Evolutionary conservation across 2,329 filamentous ascomycete species (phyloP).

Genomic region (Dichotomopilus funicola): DNA sequence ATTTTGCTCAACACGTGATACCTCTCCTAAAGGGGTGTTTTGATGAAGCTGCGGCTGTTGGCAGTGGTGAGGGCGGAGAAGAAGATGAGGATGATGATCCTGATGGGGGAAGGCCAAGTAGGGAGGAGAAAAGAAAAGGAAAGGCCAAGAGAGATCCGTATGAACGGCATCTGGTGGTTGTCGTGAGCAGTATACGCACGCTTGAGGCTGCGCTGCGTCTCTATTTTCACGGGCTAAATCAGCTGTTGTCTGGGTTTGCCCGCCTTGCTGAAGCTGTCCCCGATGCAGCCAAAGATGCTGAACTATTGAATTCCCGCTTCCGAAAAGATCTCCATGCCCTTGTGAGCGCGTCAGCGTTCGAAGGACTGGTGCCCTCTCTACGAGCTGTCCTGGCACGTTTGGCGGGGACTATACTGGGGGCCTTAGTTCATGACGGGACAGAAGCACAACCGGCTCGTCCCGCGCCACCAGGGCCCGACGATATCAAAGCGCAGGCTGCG

Average conservation of each 20-base stretch:
- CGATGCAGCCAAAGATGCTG: constrained; percentile 32
- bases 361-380: constrained; percentile 47
- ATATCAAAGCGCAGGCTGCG: constrained; percentile 32
- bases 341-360: constrained; percentile 56
- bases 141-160: constrained; percentile 23
- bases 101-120: neutral
- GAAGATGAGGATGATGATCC: neutral
- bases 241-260: constrained; percentile 44
- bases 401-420: constrained; percentile 44
- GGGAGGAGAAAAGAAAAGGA: neutral
- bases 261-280: constrained; percentile 18
- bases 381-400: constrained; percentile 47
- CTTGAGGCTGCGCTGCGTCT: constrained; percentile 54
- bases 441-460: constrained; percentile 14
- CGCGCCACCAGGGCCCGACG: constrained; percentile 23
- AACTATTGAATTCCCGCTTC: constrained; percentile 41
- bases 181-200: constrained; percentile 44
- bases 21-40: constrained; percentile 46
- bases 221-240: constrained; percentile 48
- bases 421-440: constrained; percentile 19
- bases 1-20: constrained; percentile 54
- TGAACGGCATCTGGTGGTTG: constrained; percentile 42
- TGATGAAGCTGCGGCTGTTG: constrained; percentile 4
- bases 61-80: neutral
- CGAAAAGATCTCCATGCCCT: constrained; percentile 57